Evolutionary conservation across 2,329 filamentous ascomycete genomes (phyloP), one percentile per base, ranked within the genome.

Genomic region (Neofusicoccum kwambonambiense): DNA sequence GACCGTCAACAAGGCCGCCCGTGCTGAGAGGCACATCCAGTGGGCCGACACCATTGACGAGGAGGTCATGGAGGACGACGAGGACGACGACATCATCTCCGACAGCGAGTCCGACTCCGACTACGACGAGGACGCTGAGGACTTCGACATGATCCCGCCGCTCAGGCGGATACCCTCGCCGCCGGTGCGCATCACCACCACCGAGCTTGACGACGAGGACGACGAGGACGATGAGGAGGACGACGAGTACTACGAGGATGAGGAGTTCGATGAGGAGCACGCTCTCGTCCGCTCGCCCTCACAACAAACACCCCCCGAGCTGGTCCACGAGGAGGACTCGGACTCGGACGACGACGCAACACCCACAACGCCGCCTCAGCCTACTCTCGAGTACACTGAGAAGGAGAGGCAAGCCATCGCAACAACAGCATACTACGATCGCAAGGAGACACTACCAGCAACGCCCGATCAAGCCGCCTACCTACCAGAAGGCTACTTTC

Each of bases 1-100:
- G 79, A 95, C 92, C 68, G 91, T 97, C 79, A 89, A 87, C 77
- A 90, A 90, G 74, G 90, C 90, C 71, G 83, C 84, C 76, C 84
- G 79, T 74, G 70, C 77, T 35, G 83, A 91, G 70, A 87, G 86
- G 77, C 91, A 91, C 81, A 87, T 96, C 71, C 90, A 94, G 83
- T 97, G 92, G 92, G 91, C 91, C 74, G 91, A 96, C 77, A 84
- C 86, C 64, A 86, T 93, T 68, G 84, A 86, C 67, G 90, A 93
- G 78, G 89, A 91, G 69, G 81, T 85, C 60, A 87, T 91, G 75
- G 88, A 92, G 67, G 89, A 92, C 69, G 88, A 86, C 82, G 82
- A 87, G 69, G 82, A 83, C 69, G 66, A 78, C 74, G 76, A 78
- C 65, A 73, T 72, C 19, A 74, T 77, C 65, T 81, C 78, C 45